These are phyloP conservation scores for Chrysanthemum lavandulifolium DNA, from an alignment of 129 eudicot species.

Conservation along the genomic window DNA sequence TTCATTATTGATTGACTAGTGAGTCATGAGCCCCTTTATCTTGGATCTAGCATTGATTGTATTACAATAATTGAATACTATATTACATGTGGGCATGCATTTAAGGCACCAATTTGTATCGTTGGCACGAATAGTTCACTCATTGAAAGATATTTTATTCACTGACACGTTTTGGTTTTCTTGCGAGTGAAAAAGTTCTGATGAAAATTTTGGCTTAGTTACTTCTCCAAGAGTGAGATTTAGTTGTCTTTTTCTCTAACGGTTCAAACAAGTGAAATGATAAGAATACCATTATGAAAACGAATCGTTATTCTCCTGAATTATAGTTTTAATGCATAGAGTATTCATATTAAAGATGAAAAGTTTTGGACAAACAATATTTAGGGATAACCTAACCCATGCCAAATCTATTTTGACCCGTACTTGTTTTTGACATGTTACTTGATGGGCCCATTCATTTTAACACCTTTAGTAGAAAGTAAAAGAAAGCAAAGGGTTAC, in stretches of 20 bases:
- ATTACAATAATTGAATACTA: conserved; percentile 31
- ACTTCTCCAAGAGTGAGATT: neutral
- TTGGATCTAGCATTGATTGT: conserved; percentile 36
- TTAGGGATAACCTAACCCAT: neutral
- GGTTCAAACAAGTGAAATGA: neutral
- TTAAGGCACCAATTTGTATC: conserved; percentile 19
- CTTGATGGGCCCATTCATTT: neutral
- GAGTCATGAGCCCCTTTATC: conserved; percentile 34
- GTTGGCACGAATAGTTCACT: conserved; percentile 3
- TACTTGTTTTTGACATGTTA: neutral
- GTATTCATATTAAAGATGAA: too few relatives aligned
- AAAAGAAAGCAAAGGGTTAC: conserved; percentile 22
- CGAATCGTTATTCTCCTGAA: too few relatives aligned
- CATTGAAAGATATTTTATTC: neutral
- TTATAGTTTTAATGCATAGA: too few relatives aligned
- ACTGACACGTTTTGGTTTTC: neutral
- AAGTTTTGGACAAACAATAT: neutral
- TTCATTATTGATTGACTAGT: conserved; percentile 39
- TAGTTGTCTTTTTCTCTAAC: neutral
- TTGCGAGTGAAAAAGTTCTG: neutral
- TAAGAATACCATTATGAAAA: too few relatives aligned
- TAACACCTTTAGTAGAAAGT: neutral
- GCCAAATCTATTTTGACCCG: neutral
- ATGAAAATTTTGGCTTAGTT: neutral
- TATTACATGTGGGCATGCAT: conserved; percentile 26